Evolutionary conservation across 2,329 filamentous ascomycete genomes (phyloP), one percentile per base, ranked within the genome.

Genomic region (Fusarium succisae): DNA sequence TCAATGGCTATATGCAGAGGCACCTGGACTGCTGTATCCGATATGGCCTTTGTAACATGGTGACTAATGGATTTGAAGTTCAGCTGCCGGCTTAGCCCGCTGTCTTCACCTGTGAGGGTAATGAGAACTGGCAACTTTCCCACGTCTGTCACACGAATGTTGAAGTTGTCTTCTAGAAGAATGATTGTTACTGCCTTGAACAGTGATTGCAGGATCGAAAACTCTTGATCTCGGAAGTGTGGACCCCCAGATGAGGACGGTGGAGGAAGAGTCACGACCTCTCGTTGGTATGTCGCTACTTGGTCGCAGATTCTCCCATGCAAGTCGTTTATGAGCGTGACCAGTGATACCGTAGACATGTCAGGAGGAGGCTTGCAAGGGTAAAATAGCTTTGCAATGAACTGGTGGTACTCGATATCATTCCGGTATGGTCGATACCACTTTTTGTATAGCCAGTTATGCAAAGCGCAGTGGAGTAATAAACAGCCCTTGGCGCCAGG

Each of bases 321-420:
- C 1, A 57, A 26, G 14, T 24, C 14, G 14, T 44, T 55, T 8
- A 43, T 18, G 26, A 18, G 37, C 9, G 13, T 17, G 22, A 54
- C 37, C 11, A 53, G 10, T 8, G 37, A 61, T 20, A 3, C 13
- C 14, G 28, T 8, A n/a, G 37, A 13, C 3, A 15, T 39, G 24
- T 53, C 22, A 7, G 28, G 32, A 8, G 32, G 30, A 18, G 37
- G 51, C 6, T 2, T n/a, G 2, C 3, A n/a, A 11, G 26, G 39
- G 4, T 28, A 4, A 20, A 73, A 24, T 6, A 68, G 39, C 17
- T 67, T 69, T 26, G 70, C 45, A 24, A 73, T 58, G 32, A 72
- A 72, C 35, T 69, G 63, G 6, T 54, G 18, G 22, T 61, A 66
- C 53, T 74, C 69, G 6, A 74, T 70, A 12, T 73, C 66, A n/a